These are phyloP conservation scores for Cryphonectria parasitica DNA, from an alignment of 2,329 filamentous ascomycete species.

Conservation along the genomic window DNA sequence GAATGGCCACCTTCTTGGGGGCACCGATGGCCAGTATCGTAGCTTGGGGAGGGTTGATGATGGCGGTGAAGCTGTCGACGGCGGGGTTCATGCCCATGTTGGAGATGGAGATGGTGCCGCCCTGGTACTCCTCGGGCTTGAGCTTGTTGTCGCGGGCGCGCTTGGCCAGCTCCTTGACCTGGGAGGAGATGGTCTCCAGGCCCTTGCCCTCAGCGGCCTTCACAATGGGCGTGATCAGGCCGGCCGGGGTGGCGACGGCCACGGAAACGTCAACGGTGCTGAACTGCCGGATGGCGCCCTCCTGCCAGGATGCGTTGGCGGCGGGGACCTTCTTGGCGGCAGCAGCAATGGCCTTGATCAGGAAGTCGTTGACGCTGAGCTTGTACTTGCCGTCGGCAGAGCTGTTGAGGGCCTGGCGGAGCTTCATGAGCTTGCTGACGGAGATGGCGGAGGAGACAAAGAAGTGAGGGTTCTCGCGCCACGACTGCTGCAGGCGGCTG, in stretches of 20 bases:
- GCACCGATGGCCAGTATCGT: slow-evolving; percentile 94
- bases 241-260: slow-evolving; percentile 88
- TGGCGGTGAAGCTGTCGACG: slow-evolving; percentile 94
- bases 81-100: slow-evolving; percentile 99
- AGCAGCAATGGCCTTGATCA: slow-evolving; percentile 91
- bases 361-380: slow-evolving; percentile 99
- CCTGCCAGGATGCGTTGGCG: slow-evolving; percentile 95
- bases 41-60: slow-evolving; percentile 98
- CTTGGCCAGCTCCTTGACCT: slow-evolving; percentile 97
- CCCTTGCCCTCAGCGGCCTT: slow-evolving; percentile 85
- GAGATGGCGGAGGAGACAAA: slow-evolving; percentile 92
- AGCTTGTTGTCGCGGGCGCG: slow-evolving; percentile 96
- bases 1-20: slow-evolving; percentile 91
- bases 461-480: slow-evolving; percentile 96
- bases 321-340: slow-evolving; percentile 92
- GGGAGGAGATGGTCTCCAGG: slow-evolving; percentile 82
- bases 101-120: slow-evolving; percentile 97
- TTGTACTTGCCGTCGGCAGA: slow-evolving; percentile 93
- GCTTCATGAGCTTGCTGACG: slow-evolving; percentile 93
- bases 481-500: slow-evolving; percentile 83
- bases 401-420: slow-evolving; percentile 89
- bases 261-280: slow-evolving; percentile 93
- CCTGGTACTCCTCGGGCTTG: slow-evolving; percentile 99
- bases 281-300: slow-evolving; percentile 89
- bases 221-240: slow-evolving; percentile 97